Evolutionary conservation across 306 rosid species (phyloP).

Genomic region (Mucuna pruriens): DNA sequence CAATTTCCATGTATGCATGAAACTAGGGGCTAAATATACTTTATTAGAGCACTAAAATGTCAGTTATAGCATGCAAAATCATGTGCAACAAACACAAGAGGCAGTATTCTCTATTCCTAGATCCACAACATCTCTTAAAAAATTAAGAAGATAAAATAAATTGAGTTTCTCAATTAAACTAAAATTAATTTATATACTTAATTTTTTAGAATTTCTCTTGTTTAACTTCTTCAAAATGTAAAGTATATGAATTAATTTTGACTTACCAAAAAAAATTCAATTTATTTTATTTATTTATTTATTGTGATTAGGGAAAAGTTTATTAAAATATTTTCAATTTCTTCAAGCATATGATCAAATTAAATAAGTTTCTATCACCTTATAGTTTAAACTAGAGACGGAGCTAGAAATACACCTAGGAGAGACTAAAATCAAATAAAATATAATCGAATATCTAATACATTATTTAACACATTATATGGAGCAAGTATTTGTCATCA

Average conservation of each 20-base stretch:
- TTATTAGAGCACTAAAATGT: neutral
- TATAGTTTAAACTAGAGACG: neutral
- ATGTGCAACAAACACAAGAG: neutral
- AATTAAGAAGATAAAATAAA: too few species aligned
- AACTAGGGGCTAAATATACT: neutral
- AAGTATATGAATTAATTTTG: too few species aligned
- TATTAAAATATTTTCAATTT: too few species aligned
- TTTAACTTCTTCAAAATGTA: too few species aligned
- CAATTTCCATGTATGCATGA: neutral
- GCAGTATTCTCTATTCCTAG: neutral
- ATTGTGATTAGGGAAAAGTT: too few species aligned
- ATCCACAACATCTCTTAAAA: neutral
- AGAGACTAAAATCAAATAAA: neutral
- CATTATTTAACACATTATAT: neutral
- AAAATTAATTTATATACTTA: too few species aligned
- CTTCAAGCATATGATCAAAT: neutral
- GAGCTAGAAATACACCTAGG: neutral
- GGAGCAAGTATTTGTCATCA: neutral
- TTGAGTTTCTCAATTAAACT: too few species aligned
- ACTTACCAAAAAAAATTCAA: too few species aligned
- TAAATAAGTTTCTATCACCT: neutral
- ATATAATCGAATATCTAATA: neutral
- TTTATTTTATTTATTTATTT: too few species aligned
- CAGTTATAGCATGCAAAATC: slow-evolving; percentile 8
- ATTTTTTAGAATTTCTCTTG: too few species aligned